Evolutionary conservation across 352 stramenopile species (phyloP), one percentile per base, ranked within the genome.

Genomic region (Phytopythium kandeliae): DNA sequence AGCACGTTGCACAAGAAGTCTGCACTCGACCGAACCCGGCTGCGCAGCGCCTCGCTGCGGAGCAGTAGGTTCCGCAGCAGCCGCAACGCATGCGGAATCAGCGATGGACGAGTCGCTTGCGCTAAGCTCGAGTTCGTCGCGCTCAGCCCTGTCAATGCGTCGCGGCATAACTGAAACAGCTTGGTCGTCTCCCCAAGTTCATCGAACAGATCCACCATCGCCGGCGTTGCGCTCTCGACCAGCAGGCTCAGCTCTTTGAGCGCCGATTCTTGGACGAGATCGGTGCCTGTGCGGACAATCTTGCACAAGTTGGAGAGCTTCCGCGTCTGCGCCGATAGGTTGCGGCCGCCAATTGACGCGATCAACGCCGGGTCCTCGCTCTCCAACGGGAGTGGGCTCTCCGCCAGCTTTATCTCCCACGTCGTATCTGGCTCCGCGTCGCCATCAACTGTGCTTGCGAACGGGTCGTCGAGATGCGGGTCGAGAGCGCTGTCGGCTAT

Each of bases 1-100:
- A 70, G 44, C 4, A 82, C 15, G 41, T 67, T 28, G 2, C 45
- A 5, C 45, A 82, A 30, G 33, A 60, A 52, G 9, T 36, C 33
- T 17, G 16, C 19, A 45, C 83, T 60, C 19, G 22, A 34, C n/a
- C 67, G 67, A 8, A 82, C 54, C 11, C 44, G 34, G 0, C 35
- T 54, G 13, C 78, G 74, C 40, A 79, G 55, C 8, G 59, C 16
- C 16, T 41, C 10, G 43, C 72, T 86, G 13, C 70, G 64, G 12
- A 68, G 55, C 41, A 89, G 12, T 9, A 86, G 8, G 25, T 68
- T 67, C 31, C 71, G 75, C 8, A 86, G 49, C 11, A 78, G 48
- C 8, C 71, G 22, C 24, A 83, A 66, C 4, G 55, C 38, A 12
- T 22, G 30, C 1, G 44, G 44, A n/a, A n/a, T 21, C 5, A 50